Evolutionary conservation across 495 filamentous ascomycete species (phyloP).

Genomic region (Tuber melanosporum): DNA sequence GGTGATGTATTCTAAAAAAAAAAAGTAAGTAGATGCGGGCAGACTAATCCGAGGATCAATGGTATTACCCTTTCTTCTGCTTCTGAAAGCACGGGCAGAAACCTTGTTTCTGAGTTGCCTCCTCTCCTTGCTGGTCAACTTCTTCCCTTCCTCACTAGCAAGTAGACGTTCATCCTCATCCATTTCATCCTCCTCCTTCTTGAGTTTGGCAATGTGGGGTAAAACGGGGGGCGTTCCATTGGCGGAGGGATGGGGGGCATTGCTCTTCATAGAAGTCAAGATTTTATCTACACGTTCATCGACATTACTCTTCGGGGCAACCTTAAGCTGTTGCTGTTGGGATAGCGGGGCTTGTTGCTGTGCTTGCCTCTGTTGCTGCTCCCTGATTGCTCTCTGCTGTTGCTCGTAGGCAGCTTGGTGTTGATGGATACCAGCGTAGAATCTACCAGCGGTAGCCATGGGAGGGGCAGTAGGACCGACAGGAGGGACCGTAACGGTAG

Average conservation of each 20-base stretch:
- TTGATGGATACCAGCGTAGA: constrained; percentile 84
- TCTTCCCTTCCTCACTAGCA: constrained; percentile 94
- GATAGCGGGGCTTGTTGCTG: constrained; percentile 58
- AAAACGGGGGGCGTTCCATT: constrained; percentile 52
- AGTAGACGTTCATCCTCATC: constrained; percentile 93
- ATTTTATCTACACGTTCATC: constrained; percentile 42
- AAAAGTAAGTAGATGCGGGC: constrained; percentile 27
- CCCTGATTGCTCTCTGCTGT: constrained; percentile 54
- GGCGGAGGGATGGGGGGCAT: constrained; percentile 48
- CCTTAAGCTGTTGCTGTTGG: constrained; percentile 47
- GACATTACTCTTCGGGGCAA: constrained; percentile 38
- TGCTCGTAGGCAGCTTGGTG: constrained; percentile 64
- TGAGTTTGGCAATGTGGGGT: constrained; percentile 50
- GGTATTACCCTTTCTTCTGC: constrained; percentile 81
- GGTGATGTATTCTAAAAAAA: constrained; percentile 73
- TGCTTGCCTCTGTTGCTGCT: constrained; percentile 63
- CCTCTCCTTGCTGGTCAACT: constrained; percentile 87
- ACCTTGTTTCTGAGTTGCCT: constrained; percentile 96
- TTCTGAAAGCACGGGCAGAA: constrained; percentile 91
- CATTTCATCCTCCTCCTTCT: constrained; percentile 96
- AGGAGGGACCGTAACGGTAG: constrained; percentile 22
- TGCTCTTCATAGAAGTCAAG: constrained; percentile 44
- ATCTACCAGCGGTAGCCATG: constrained; percentile 56
- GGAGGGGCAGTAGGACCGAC: constrained; percentile 56
- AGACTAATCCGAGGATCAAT: constrained; percentile 19